Evolutionary conservation across 2,329 filamentous ascomycete genomes (phyloP), one percentile per base, ranked within the genome.

Genomic region (Stagonosporopsis rhizophila): DNA sequence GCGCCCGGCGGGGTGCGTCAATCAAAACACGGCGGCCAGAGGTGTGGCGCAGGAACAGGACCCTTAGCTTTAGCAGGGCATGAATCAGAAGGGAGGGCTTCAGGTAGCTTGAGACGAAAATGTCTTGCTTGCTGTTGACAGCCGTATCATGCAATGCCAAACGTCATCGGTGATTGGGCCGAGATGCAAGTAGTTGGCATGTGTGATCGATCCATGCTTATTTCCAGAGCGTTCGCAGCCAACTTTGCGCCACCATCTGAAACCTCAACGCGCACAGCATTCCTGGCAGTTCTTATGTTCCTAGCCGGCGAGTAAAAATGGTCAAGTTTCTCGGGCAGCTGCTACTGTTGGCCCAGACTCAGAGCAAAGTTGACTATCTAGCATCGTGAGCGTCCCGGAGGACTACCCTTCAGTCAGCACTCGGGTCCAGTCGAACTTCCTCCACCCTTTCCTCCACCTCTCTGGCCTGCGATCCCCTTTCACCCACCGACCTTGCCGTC

Each of bases 401-500:
- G 32, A 44, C 47, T 56, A 62, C 40, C 74, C 81, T 65, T 86
- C 84, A 35, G 82, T 78, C 62, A 89, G 75, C 27, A 87, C 80
- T 64, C 83, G 84, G 25, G 87, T 89, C 89, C 95, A 99, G 80
- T 99, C 95, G 80, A 95, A 97, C 78, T 92, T 92, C 65, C 85
- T 86, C 95, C 95, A 99, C 41, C 85, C 83, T 79, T 89, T 94
- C 79, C 85, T 89, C 70, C 96, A 99, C 2, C 80, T 85, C 2
- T 94, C 92, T 0, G 90, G 81, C 65, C 94, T 83, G 32, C 80
- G 73, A 65, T 89, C 89, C 3, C 83, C 85, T 73, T 85, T 86
- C 15, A 82, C 82, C 95, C 95, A 99, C 54, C 89, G 82, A 0
- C 94, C 95, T 77, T 98, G 93, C 75, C 87, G 90, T 82, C 95